Evolutionary conservation across 2,329 filamentous ascomycete species (phyloP).

Genomic region (Venturia asperata): DNA sequence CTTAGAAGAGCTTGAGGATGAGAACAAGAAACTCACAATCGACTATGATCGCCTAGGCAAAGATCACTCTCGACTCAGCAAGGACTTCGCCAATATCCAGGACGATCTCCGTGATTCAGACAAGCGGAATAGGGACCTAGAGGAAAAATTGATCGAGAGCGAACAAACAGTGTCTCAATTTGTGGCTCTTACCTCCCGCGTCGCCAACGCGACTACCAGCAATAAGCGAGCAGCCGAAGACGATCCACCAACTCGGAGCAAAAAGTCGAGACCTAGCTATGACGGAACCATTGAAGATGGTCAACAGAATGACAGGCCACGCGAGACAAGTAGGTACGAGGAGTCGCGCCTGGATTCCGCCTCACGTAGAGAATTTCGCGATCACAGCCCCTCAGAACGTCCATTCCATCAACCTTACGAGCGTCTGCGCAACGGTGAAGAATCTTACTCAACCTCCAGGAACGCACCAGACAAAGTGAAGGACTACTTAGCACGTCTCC

Average conservation of each 20-base stretch:
- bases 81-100: neutral
- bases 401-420: neutral
- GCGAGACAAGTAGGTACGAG: neutral
- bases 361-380: neutral
- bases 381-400: slow-evolving; percentile 1
- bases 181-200: slow-evolving; percentile 1
- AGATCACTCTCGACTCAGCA: neutral
- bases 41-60: neutral
- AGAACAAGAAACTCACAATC: slow-evolving; percentile 6
- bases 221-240: neutral
- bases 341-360: neutral
- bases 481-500: neutral
- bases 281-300: neutral
- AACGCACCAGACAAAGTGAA: neutral
- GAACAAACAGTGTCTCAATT: slow-evolving; percentile 7
- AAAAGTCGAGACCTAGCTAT: neutral
- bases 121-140: neutral
- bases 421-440: neutral
- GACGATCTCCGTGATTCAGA: neutral
- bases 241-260: neutral
- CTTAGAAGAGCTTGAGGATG: slow-evolving; percentile 8
- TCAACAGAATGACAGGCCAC: neutral
- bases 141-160: neutral
- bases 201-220: neutral
- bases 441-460: neutral